These are phyloP conservation scores for Hericium alpestre DNA, from an alignment of 768 basidiomycete genomes.

Conservation along the genomic window DNA sequence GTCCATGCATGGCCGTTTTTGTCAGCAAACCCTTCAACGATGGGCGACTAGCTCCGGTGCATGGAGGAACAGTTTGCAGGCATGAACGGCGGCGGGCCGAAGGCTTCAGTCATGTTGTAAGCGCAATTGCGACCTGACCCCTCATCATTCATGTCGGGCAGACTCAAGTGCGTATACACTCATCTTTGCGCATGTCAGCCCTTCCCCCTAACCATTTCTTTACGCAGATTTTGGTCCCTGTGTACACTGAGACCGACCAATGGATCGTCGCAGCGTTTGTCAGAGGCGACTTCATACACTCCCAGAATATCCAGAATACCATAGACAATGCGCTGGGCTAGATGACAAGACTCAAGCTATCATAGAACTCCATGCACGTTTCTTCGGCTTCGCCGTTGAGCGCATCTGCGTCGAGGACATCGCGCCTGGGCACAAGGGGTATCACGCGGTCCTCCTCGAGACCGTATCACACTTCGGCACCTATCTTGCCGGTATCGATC, in stretches of 20 bases:
- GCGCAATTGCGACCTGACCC: conserved; percentile 25
- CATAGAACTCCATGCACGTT: conserved; percentile 72
- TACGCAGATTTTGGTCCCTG: conserved; percentile 79
- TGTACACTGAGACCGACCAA: conserved; percentile 68
- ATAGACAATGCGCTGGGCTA: conserved; percentile 39
- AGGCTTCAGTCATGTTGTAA: conserved; percentile 21
- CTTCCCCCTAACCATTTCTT: conserved; percentile 1
- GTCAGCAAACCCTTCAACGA: no score
- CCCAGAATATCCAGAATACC: conserved; percentile 46
- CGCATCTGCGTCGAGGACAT: conserved; percentile 47
- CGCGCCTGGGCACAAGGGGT: conserved; percentile 26
- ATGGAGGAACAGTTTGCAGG: no score
- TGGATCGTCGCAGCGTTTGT: conserved; percentile 92
- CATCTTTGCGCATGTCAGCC: not conserved
- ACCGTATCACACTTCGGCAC: conserved; percentile 72
- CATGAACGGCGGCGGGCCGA: no score
- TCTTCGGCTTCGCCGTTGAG: conserved; percentile 66
- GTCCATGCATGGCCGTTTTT: no score
- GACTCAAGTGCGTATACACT: conserved; percentile 23
- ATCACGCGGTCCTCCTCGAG: conserved; percentile 59
- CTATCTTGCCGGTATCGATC: conserved; percentile 62
- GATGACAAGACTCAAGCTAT: conserved; percentile 53
- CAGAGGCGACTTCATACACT: conserved; percentile 75
- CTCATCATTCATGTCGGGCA: conserved; percentile 22
- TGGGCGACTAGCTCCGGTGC: no score